Evolutionary conservation across 352 stramenopile species (phyloP).

Genomic region (Phytophthora boehmeriae): DNA sequence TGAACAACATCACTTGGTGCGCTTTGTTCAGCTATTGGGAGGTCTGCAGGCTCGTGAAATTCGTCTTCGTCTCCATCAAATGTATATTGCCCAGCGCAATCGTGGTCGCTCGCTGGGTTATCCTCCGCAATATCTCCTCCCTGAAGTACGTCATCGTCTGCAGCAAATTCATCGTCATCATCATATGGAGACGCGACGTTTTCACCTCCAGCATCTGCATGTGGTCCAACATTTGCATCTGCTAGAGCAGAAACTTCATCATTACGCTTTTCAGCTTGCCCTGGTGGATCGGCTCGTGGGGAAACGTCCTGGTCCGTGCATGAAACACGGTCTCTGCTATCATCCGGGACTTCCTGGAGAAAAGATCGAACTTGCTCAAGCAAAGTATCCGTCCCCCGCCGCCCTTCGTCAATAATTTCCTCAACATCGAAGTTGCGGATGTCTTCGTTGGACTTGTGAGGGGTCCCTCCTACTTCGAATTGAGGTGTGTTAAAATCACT

Average conservation of each 20-base stretch:
- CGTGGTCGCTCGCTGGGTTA: not conserved
- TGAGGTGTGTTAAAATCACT: slow-evolving; percentile 14
- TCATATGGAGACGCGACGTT: slow-evolving; percentile 18
- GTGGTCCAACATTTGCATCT: not conserved
- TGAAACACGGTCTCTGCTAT: not conserved
- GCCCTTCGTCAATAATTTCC: slow-evolving; percentile 30
- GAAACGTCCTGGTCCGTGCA: not conserved
- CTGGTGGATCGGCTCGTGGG: not conserved
- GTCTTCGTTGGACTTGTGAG: slow-evolving; percentile 17
- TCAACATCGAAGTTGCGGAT: slow-evolving; percentile 14
- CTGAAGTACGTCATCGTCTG: slow-evolving; percentile 5
- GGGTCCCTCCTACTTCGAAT: slow-evolving; percentile 2
- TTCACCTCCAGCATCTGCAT: not conserved
- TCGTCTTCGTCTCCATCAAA: slow-evolving; percentile 15
- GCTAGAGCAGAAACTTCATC: no score
- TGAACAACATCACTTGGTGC: not conserved
- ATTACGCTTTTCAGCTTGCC: no score
- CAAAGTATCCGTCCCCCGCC: slow-evolving; percentile 42
- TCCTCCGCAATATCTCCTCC: slow-evolving; percentile 5
- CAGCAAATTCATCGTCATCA: slow-evolving; percentile 27
- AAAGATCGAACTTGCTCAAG: slow-evolving; percentile 46
- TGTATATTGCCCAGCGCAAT: slow-evolving; percentile 4
- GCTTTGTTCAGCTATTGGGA: not conserved
- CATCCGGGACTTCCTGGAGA: slow-evolving; percentile 29
- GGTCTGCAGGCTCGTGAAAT: not conserved